phyloP scores from a whole-genome alignment of 345 rosid genomes.

The Firmiana major region DNA sequence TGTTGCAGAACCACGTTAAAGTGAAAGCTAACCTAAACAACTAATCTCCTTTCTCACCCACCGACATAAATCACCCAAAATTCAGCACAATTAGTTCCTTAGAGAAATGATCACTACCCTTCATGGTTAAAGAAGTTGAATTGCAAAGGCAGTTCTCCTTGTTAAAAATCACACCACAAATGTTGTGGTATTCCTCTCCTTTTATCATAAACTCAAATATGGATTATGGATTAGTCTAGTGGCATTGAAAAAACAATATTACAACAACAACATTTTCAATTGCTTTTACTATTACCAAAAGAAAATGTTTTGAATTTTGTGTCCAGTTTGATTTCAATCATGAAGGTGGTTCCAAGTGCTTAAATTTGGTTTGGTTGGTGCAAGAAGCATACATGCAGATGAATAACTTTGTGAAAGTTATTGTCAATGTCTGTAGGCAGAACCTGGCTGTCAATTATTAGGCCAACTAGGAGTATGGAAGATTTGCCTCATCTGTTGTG shows the following conservation, averaged over 20 bases:
- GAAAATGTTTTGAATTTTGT: neutral
- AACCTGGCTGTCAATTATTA: neutral
- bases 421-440: neutral
- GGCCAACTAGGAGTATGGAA: neutral
- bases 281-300: too few species aligned
- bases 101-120: neutral
- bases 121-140: neutral
- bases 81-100: neutral
- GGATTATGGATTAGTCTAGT: too few species aligned
- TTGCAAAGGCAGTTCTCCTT: neutral
- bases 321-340: neutral
- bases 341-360: neutral
- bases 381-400: neutral
- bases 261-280: too few species aligned
- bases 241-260: too few species aligned
- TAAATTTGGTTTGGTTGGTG: neutral
- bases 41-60: constrained; percentile 2
- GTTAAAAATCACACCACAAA: neutral
- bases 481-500: neutral
- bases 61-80: neutral
- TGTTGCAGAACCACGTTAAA: neutral
- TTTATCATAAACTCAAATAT: too few species aligned
- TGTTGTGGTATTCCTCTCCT: neutral
- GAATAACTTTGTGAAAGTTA: neutral
- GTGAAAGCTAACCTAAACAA: neutral